Base-by-base conservation (phyloP, 768 basidiomycete species). In the Lyophyllum shimeji region DNA sequence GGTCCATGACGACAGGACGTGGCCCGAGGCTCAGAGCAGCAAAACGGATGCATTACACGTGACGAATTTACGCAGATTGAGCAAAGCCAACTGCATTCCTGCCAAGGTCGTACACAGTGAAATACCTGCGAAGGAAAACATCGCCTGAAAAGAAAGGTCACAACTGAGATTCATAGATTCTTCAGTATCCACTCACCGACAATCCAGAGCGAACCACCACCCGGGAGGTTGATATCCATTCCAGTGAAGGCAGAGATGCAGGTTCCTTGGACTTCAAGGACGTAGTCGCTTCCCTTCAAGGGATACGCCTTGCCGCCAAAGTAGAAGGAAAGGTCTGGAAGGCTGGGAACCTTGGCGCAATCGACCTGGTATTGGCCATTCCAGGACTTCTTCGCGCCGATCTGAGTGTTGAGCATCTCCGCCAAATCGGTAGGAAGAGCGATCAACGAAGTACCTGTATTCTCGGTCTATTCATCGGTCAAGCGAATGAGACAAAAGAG, bases 341-440 rank as follows among this genome's bases (percentile, higher is more conserved):
- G 83, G 24, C 66, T 69, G n/a, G 91, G 78, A 59, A 98, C 87
- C 67, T 83, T 93, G 57, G 83, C 74, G 70, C 97, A 98, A 61
- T 95, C 92, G 58, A 99, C 78, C 23, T 84, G 85, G 68, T 96
- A 97, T 72, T 98, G 96, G 39, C 96, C 97, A 67, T 90, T 97
- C 95, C 95, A 98, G 1, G 87, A 84, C 67, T 88, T 93, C 75
- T 83, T 90, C 13, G 96, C 96, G 56, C 97, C 97, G 51, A 99
- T 97, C 71, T 90, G 86, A 29, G 89, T 78, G 74, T 99, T 98
- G 65, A 99, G 78, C 93, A 99, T 93, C 79, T 99, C 97, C 50
- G 97, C 95, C 52, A 98, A 82, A 66, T 98, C 96, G 55, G 87
- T 86, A 49, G 96, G 96, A 48, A 96, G 78, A 47, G 89, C 96